A percentile compares a stretch with the other conserved stretches of the same genome.
phyloP scores from a whole-genome alignment of 1,284 basidiomycete species.

The Rhodotorula sp. region DNA sequence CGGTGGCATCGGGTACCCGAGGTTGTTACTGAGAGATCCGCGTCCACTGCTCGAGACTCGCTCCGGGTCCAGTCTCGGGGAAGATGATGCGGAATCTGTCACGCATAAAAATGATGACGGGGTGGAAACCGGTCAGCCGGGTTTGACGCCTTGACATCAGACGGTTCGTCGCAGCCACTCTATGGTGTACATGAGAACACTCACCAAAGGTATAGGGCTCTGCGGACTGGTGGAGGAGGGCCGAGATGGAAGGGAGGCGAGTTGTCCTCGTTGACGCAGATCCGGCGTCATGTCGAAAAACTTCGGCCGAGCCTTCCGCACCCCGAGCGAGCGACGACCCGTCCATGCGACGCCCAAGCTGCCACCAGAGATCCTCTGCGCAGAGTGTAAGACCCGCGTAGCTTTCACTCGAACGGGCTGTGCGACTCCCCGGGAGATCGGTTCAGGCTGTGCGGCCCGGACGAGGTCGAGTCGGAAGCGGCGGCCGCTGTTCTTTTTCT shows the following conservation, averaged over 20 bases:
- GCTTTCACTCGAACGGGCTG: too few species aligned
- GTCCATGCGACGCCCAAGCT: background rate
- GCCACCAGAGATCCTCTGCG: too few species aligned
- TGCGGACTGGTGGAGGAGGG: slow-evolving; percentile 11
- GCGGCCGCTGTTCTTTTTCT: too few species aligned
- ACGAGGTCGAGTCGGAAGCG: too few species aligned
- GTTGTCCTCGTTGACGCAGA: background rate
- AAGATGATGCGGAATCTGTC: background rate
- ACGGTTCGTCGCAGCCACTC: too few species aligned
- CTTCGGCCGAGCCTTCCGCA: background rate
- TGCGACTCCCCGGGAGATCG: too few species aligned
- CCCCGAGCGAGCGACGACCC: background rate
- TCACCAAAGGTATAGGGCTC: background rate
- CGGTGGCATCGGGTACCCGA: background rate
- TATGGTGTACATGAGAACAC: too few species aligned
- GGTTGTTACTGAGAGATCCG: too few species aligned
- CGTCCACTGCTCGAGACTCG: too few species aligned
- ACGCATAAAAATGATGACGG: background rate
- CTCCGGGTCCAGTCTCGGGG: background rate
- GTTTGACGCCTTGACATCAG: background rate
- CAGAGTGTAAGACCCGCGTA: too few species aligned
- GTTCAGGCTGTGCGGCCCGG: too few species aligned
- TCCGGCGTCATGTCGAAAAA: background rate
- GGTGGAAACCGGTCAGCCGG: background rate
- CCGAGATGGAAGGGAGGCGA: slow-evolving; percentile 25